Conservation (phyloP, 164 flowering plant species). For the Vitis cinerea region DNA sequence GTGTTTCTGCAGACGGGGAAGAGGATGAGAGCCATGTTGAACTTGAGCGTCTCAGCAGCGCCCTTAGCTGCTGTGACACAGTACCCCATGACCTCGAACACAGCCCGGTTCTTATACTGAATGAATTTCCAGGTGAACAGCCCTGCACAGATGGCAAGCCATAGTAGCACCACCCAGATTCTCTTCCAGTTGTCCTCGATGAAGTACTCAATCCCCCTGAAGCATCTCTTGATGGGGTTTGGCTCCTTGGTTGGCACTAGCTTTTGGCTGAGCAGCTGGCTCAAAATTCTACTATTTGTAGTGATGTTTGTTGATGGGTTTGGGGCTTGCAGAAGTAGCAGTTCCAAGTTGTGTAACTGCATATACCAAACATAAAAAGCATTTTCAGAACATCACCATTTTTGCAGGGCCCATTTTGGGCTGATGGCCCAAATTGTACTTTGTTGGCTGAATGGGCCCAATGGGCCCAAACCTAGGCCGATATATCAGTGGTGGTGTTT, state of each 20-base stretch:
- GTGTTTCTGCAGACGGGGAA: conserved; percentile 73
- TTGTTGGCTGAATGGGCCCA: too few species aligned
- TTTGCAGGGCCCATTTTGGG: too few species aligned
- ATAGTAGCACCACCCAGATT: conserved; percentile 59
- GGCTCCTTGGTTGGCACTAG: conserved; percentile 44
- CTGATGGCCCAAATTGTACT: too few species aligned
- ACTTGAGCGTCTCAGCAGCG: conserved; percentile 67
- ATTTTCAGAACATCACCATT: not conserved
- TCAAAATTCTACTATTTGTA: conserved; percentile 39
- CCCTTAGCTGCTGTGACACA: conserved; percentile 73
- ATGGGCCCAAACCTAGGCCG: too few species aligned
- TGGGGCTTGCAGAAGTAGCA: conserved; percentile 56
- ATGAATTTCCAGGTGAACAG: conserved; percentile 70
- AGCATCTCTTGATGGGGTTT: conserved; percentile 39
- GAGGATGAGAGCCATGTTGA: conserved; percentile 79
- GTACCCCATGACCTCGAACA: conserved; percentile 64
- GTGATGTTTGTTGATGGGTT: conserved; percentile 26
- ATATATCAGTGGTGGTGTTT: not conserved
- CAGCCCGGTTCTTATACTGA: conserved; percentile 56
- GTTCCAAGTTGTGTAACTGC: conserved; percentile 54
- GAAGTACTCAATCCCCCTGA: conserved; percentile 30
- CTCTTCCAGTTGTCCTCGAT: conserved; percentile 69
- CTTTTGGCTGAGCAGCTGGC: conserved; percentile 55
- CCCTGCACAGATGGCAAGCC: conserved; percentile 53
- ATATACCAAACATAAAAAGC: not conserved